Base-by-base conservation (phyloP, 1,284 basidiomycete genomes). In the Paramarasmius palmivorus region DNA sequence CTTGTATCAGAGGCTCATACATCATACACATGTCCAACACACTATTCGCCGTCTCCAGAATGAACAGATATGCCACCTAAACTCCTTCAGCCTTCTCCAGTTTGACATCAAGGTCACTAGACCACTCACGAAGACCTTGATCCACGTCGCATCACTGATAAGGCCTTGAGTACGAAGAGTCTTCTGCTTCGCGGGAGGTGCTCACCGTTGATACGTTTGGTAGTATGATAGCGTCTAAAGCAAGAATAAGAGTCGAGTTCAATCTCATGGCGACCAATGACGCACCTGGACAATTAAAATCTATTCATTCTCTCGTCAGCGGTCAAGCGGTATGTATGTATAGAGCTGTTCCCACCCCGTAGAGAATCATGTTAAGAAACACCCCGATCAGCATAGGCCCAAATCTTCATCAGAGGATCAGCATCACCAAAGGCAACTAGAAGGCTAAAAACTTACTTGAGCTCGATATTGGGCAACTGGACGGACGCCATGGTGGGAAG, bases 291-390 rank as follows among this genome's bases (percentile, higher is more conserved):
- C 63, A 35, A 72, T 61, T 38, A 73, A 57, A 20, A 74, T 64
- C 72, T 73, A 49, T n/a, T 22, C 40, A 38, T 55, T 17, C 12
- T 32, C 29, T 32, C 20, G 41, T 36, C 41, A 49, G 35, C 46
- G 6, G 4, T 22, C 22, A 12, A 40, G 26, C 51, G 22, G 19
- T 17, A 41, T 46, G 15, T 34, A 46, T 19, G 22, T 25, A 10
- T 14, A 20, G 3, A 57, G 9, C 15, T 10, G 25, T 26, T 29
- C 70, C 59, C 51, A 79, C 76, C 49, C 77, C 77, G 52, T 75
- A 79, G n/a, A 79, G 63, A 52, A 79, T 73, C 66, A 73, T 73
- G 53, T 78, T 77, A 25, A 77, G 51, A 58, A 71, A 73, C 8
- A 69, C 67, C 2, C 77, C 76, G 49, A 77, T 63, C 32, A 79